A percentile compares a stretch with the other conserved stretches of the same genome.
Conservation (phyloP, 2,329 filamentous ascomycete species). For the Diaporthe sp. region DNA sequence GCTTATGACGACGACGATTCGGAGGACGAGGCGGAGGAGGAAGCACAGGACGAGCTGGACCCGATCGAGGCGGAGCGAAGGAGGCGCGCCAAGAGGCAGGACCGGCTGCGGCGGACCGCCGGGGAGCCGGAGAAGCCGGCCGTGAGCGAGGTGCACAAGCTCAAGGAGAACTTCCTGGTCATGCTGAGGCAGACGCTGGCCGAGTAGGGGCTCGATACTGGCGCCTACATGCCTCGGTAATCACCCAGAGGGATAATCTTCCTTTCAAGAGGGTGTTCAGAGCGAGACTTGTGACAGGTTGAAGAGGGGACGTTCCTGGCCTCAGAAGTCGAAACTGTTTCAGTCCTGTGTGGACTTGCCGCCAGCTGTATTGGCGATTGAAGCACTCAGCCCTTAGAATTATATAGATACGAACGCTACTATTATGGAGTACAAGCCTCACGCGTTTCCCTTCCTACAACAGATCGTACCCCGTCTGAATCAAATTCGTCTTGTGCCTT, state of each 20-base stretch:
- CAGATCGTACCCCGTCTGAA: background rate
- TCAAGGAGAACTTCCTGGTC: constrained; percentile 82
- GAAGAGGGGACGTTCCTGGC: background rate
- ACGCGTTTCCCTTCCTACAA: background rate
- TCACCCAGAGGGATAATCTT: no score
- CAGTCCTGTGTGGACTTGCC: background rate
- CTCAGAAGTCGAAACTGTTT: background rate
- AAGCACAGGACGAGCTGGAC: constrained; percentile 83
- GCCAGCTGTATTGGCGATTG: background rate
- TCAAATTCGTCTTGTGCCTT: background rate
- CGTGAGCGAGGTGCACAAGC: constrained; percentile 83
- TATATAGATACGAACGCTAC: constrained; percentile 25
- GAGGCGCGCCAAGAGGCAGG: constrained; percentile 81
- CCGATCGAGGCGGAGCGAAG: constrained; percentile 90
- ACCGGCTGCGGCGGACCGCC: constrained; percentile 82
- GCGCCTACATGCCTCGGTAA: background rate
- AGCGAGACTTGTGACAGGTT: no score
- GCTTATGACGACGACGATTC: constrained; percentile 78
- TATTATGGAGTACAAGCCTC: background rate
- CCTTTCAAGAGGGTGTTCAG: background rate
- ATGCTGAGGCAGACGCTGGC: constrained; percentile 89
- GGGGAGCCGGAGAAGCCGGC: constrained; percentile 87
- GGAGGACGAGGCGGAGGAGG: constrained; percentile 74
- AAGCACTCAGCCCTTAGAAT: background rate
- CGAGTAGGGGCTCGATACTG: constrained; percentile 61